These are phyloP conservation scores for Paecilomyces formosus DNA, from an alignment of 2,329 filamentous ascomycete genomes.

Conservation along the genomic window DNA sequence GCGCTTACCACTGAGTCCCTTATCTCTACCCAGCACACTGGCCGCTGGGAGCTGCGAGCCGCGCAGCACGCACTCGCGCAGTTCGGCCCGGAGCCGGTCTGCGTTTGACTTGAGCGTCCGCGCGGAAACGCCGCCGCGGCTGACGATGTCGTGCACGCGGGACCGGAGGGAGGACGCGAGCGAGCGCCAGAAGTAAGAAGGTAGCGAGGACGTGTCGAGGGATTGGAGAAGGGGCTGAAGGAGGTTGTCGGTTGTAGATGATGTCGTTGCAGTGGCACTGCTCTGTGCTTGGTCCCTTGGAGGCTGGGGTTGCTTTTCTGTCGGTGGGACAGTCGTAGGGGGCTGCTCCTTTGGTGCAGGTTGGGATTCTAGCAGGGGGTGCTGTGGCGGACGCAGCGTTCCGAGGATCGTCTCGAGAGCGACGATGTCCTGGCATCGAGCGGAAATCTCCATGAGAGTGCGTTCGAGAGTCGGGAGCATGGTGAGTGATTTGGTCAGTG, in stretches of 20 bases:
- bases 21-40: constrained; percentile 37
- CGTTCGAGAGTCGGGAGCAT: constrained; percentile 76
- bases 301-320: constrained; percentile 26
- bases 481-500: constrained; percentile 66
- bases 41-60: constrained; percentile 63
- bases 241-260: constrained; percentile 41
- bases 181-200: constrained; percentile 89
- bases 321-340: constrained; percentile 61
- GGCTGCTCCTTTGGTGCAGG: constrained; percentile 63
- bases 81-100: constrained; percentile 64
- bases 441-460: constrained; percentile 71
- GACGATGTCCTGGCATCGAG: constrained; percentile 84
- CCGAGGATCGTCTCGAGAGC: constrained; percentile 73
- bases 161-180: constrained; percentile 70
- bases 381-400: constrained; percentile 57
- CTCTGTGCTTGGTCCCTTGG: constrained; percentile 25
- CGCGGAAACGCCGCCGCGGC: constrained; percentile 73
- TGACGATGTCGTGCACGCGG: constrained; percentile 76
- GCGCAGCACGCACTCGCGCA: constrained; percentile 73
- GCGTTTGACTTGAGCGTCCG: constrained; percentile 71
- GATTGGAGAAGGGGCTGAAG: constrained; percentile 64
- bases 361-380: constrained; percentile 64
- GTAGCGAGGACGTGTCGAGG: constrained; percentile 81
- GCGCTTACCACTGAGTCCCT: constrained; percentile 21
- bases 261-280: constrained; percentile 22